These are phyloP conservation scores for Tricholoma terreum DNA, from an alignment of 768 basidiomycete genomes.

Conservation along the genomic window DNA sequence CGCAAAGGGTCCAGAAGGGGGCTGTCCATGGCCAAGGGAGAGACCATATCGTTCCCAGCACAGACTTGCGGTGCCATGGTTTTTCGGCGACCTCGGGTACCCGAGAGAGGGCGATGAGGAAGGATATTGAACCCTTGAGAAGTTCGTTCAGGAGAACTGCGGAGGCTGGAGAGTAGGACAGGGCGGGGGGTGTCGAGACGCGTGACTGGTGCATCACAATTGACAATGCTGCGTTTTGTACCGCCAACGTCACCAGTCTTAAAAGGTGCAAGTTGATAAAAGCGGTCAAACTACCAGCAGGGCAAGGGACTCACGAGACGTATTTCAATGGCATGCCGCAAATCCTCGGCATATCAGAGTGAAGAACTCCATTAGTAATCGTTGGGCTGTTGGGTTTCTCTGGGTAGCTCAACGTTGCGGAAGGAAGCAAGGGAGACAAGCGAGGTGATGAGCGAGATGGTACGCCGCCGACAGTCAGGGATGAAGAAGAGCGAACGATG, in stretches of 20 bases:
- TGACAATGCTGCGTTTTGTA: conserved; percentile 93
- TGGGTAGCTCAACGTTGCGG: conserved; percentile 40
- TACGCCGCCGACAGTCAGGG: conserved; percentile 32
- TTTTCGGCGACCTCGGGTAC: conserved; percentile 41
- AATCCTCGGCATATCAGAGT: conserved; percentile 47
- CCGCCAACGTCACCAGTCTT: conserved; percentile 77
- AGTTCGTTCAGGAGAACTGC: conserved; percentile 95
- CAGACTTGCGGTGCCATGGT: conserved; percentile 40
- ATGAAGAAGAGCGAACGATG: conserved; percentile 52
- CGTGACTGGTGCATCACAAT: conserved; percentile 99
- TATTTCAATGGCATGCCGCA: conserved; percentile 79
- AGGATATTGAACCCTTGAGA: conserved; percentile 90
- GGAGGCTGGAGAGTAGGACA: conserved; percentile 88
- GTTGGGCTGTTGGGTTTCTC: conserved; percentile 34
- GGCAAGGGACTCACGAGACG: conserved; percentile 61
- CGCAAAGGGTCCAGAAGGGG: conserved; percentile 54
- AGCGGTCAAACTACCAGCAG: not conserved
- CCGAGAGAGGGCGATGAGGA: conserved; percentile 72
- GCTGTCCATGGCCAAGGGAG: conserved; percentile 44
- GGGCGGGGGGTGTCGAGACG: conserved; percentile 71
- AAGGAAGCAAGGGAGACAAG: conserved; percentile 49
- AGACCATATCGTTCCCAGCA: conserved; percentile 32
- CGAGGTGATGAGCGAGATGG: conserved; percentile 47
- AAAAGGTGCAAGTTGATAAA: not conserved
- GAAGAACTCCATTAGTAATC: conserved; percentile 29